These are phyloP conservation scores for Aspergillus phoenicis DNA, from an alignment of 2,329 filamentous ascomycete species.

Conservation along the genomic window DNA sequence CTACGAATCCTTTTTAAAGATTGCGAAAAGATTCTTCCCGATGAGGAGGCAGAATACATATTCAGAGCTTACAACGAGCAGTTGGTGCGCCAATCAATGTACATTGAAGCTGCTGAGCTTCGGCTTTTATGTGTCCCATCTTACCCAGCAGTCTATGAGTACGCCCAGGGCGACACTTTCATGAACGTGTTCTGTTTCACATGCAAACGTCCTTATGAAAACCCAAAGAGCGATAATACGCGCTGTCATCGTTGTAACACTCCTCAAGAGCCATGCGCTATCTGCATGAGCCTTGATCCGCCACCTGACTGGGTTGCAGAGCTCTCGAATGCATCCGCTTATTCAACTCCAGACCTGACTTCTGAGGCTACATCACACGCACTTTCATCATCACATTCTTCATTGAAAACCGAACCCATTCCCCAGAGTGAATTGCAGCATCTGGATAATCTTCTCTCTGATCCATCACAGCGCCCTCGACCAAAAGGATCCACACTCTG, in stretches of 20 bases:
- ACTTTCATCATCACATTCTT: conserved; percentile 51
- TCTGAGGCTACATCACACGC: conserved; percentile 39
- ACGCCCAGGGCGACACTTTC: conserved; percentile 56
- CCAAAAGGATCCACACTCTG: conserved; percentile 48
- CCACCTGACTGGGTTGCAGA: conserved; percentile 44
- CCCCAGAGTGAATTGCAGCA: conserved; percentile 29
- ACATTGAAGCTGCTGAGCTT: conserved; percentile 56
- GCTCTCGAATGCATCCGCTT: conserved; percentile 19
- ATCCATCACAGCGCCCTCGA: conserved; percentile 29
- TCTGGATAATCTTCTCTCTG: conserved; percentile 22
- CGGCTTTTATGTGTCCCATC: conserved; percentile 57
- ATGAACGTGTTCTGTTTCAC: conserved; percentile 58
- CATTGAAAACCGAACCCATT: conserved; percentile 37
- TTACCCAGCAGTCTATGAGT: conserved; percentile 61
- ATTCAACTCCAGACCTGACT: conserved; percentile 18
- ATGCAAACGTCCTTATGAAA: conserved; percentile 60
- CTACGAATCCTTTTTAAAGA: conserved; percentile 42
- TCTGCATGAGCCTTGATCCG: conserved; percentile 46
- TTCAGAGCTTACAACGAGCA: conserved; percentile 61
- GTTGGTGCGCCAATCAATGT: conserved; percentile 50
- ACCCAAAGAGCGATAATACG: conserved; percentile 51
- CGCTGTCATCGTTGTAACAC: conserved; percentile 55
- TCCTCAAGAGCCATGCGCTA: conserved; percentile 43
- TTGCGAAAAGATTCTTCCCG: conserved; percentile 42
- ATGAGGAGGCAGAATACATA: conserved; percentile 57